Evolutionary conservation across 164 flowering plant species (phyloP).

Genomic region (Malania oleifera): DNA sequence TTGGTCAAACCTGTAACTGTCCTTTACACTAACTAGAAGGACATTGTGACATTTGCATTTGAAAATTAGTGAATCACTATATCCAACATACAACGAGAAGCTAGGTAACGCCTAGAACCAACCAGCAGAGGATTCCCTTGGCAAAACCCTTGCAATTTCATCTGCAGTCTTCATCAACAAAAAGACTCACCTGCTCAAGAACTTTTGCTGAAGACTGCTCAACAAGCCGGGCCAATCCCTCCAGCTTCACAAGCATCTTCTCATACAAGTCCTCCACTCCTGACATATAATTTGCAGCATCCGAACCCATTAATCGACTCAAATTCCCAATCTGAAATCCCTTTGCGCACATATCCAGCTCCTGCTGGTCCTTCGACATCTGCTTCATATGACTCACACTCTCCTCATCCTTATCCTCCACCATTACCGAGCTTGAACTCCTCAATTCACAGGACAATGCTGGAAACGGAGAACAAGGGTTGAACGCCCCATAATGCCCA

Average conservation of each 20-base stretch:
- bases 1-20: no score
- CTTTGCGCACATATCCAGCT: conserved; percentile 45
- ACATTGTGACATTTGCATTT: not conserved
- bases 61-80: not conserved
- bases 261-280: conserved; percentile 75
- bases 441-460: conserved; percentile 30
- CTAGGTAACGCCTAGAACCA: not conserved
- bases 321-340: conserved; percentile 56
- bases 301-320: conserved; percentile 56
- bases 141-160: not conserved
- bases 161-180: not conserved
- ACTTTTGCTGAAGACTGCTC: conserved; percentile 60
- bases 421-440: conserved; percentile 23
- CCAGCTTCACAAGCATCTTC: conserved; percentile 72
- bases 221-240: conserved; percentile 53
- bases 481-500: conserved; percentile 58
- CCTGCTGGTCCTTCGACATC: conserved; percentile 37
- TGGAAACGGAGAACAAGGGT: conserved; percentile 66
- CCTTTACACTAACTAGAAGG: not conserved
- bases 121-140: not conserved
- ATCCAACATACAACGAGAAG: not conserved
- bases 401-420: conserved; percentile 38
- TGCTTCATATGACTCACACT: conserved; percentile 26
- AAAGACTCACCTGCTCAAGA: conserved; percentile 51
- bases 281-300: conserved; percentile 41